Evolutionary conservation across 208 protist species (phyloP), one percentile per base, ranked within the genome.

Genomic region (Acanthamoeba quina): DNA sequence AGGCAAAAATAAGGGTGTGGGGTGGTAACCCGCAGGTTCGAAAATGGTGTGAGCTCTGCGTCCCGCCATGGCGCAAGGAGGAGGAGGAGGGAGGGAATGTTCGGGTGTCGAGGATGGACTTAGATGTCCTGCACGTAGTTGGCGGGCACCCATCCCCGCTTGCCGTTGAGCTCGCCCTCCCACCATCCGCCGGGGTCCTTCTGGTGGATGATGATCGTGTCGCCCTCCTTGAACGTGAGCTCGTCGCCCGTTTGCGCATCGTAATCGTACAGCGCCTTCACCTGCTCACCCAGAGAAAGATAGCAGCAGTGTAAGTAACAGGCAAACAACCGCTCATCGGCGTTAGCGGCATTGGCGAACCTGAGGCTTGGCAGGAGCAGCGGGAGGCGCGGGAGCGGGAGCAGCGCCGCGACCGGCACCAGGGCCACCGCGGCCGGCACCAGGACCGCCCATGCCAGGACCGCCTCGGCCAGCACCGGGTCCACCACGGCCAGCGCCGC

Each of bases 201-300:
- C 62, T 95, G 70, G 6, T 95, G n/a, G 13, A 98, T 72, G 31
- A 41, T 68, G 3, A 98, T 94, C 0, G 96, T 19, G 52, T 97
- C 96, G 58, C 97, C 97, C 66, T 96, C 96, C 41, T 91, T 88
- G 90, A 98, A 97, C 2, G 94, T 80, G 21, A 98, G 94, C 78
- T 97, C 96, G 64, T 96, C 96, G 21, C 34, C 91, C 29, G 92
- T 94, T 10, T 68, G 34, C 3, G 95, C 97, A 21, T 95, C 90
- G 80, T 97, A 98, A 58, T 97, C 97, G 82, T 97, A 98, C 15
- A 97, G 41, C 7, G 96, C 97, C 31, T 88, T 96, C 10, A 86
- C 21, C 54, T 60, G 19, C 54, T 60, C 21, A 0, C 13, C 11
- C 90, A 24, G 13, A 49, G 11, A 49, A 49, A 49, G 44, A 49